phyloP scores from a whole-genome alignment of 192 early-diverging fungal species.

The Coemansia sp. region DNA sequence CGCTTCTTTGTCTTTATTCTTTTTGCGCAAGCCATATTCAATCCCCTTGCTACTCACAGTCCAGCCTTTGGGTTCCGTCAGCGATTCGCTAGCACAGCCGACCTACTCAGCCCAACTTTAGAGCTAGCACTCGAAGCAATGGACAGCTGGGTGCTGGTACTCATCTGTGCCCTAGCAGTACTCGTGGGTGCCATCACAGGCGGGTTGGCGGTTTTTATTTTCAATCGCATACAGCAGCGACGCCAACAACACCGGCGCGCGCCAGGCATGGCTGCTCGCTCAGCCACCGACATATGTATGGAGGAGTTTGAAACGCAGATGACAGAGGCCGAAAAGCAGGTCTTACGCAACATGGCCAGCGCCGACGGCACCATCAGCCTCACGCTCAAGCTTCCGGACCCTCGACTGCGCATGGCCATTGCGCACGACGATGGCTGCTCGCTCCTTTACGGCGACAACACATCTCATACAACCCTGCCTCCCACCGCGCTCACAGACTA shows the following conservation, averaged over 20 bases:
- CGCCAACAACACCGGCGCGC: not conserved
- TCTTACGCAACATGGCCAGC: conserved; percentile 21
- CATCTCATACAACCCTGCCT: conserved; percentile 1
- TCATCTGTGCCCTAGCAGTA: conserved; percentile 5
- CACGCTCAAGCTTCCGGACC: conserved; percentile 30
- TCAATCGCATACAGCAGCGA: not conserved
- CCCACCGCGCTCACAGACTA: conserved; percentile 9
- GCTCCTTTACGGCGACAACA: conserved; percentile 2
- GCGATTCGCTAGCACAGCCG: not conserved
- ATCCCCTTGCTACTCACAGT: not conserved
- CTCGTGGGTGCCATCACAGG: conserved; percentile 6
- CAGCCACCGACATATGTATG: not conserved
- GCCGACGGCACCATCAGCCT: conserved; percentile 28
- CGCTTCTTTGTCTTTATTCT: not conserved
- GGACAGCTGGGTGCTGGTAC: conserved; percentile 16
- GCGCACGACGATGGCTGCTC: not conserved
- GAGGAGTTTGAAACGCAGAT: conserved; percentile 35
- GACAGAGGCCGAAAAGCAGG: conserved; percentile 28
- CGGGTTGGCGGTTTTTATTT: not conserved
- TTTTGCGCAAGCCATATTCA: not conserved
- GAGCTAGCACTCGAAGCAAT: not conserved
- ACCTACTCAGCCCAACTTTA: not conserved
- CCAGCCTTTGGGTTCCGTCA: not conserved
- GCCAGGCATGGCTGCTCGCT: not conserved
- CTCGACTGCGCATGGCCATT: conserved; percentile 25